Conservation (phyloP, 352 stramenopile species). For the Pythium rhizo-oryzae region DNA sequence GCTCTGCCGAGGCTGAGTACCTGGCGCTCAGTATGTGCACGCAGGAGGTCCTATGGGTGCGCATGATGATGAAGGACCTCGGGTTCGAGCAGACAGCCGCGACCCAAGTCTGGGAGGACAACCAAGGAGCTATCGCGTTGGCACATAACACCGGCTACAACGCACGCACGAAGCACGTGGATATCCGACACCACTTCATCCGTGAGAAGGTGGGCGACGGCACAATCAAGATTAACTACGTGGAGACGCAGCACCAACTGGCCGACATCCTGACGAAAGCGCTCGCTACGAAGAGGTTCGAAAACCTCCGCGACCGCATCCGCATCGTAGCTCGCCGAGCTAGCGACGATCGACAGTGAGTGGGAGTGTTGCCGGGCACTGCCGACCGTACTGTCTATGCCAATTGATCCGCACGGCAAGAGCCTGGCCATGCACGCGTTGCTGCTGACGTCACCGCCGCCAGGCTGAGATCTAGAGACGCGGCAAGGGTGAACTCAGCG, state of each 20-base stretch:
- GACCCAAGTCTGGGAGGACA: conserved; percentile 6
- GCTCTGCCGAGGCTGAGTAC: conserved; percentile 13
- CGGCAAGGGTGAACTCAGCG: too few species aligned
- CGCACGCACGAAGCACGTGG: conserved; percentile 20
- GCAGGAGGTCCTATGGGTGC: conserved; percentile 6
- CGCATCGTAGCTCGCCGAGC: too few species aligned
- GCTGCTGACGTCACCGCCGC: too few species aligned
- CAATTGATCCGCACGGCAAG: too few species aligned
- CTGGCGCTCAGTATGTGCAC: conserved; percentile 11
- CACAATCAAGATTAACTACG: conserved; percentile 8
- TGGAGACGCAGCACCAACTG: conserved; percentile 4
- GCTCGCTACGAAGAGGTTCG: conserved; percentile 8
- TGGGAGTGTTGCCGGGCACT: too few species aligned
- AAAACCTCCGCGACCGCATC: conserved; percentile 9
- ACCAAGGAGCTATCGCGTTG: conserved; percentile 25
- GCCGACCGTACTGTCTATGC: too few species aligned
- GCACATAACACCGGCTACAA: conserved; percentile 17
- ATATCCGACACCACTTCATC: conserved; percentile 13
- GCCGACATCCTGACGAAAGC: conserved; percentile 23
- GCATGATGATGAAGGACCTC: conserved; percentile 4
- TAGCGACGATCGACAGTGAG: too few species aligned
- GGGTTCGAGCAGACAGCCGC: not conserved
- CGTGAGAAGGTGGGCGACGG: conserved; percentile 7
- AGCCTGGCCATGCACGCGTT: too few species aligned
- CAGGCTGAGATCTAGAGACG: too few species aligned